Base-by-base conservation (phyloP, 495 filamentous ascomycete species). In the Hypoxylon fragiforme region DNA sequence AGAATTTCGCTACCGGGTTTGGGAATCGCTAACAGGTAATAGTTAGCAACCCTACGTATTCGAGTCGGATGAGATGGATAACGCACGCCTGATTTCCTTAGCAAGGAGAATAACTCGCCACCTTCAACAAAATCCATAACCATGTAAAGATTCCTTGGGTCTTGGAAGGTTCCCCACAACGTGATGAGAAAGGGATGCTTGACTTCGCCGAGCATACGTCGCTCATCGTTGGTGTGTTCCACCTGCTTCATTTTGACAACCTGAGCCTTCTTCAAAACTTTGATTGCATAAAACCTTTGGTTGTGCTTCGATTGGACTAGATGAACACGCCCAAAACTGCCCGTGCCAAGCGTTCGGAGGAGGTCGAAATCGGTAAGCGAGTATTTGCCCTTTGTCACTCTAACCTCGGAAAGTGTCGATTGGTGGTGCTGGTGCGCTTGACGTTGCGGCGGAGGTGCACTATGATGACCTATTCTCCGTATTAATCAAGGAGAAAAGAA, bases 91-190 rank as follows among this genome's bases (percentile, higher is more conserved):
- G 92, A 97, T 73, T 97, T 97, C 50, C 95, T 83, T 48, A 98
- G 76, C 60, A 97, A 69, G 64, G 92, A 97, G 71, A 98, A 98
- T 42, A 98, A 77, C 76, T 98, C 95, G 49, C 94, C 94, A 60
- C 94, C 94, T 71, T 98, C 95, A n/a, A 98, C 90, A 75, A 98
- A 98, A 65, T 97, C 94, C 94, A 98, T 97, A 59, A 98, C 94
- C 94, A 98, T 97, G 78, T 98, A 98, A 15, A 98, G 75, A 67
- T 98, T 97, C 69, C 85, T 87, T 14, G 88, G 80, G 60, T 97
- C 95, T 69, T 97, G 91, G 70, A 96, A 98, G 13, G 94, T 98
- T 26, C 95, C 95, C 95, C 95, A 97, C 37, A 98, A 73, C 2
- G 95, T 97, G 64, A 98, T 92, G 39, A 98, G 77, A 74, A 98